Evolutionary conservation across 192 early-diverging fungal genomes (phyloP).

Genomic region (Linnemannia zychae): DNA sequence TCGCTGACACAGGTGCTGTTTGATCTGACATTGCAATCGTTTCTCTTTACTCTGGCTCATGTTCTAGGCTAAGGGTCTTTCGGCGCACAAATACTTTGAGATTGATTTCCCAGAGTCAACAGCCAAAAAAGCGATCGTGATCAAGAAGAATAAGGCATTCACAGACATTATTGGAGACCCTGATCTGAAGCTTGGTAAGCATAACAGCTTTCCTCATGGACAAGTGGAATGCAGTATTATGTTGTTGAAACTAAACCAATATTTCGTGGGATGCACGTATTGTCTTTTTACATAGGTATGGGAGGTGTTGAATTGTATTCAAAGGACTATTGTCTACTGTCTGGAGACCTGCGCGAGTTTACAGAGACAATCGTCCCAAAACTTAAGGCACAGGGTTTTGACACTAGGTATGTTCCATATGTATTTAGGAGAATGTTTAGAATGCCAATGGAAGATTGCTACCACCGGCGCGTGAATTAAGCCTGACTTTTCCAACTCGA

Average conservation of each 20-base stretch:
- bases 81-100: conserved; percentile 81
- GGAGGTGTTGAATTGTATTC: conserved; percentile 84
- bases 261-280: neutral
- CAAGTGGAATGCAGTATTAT: no score
- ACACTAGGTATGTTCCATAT: conserved; percentile 67
- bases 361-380: conserved; percentile 66
- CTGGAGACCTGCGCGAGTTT: conserved; percentile 87
- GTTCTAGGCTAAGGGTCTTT: conserved; percentile 33
- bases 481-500: neutral
- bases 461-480: no score
- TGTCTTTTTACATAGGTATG: conserved; percentile 43
- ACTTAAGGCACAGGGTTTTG: conserved; percentile 68
- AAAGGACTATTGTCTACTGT: conserved; percentile 76
- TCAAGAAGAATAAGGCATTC: conserved; percentile 64
- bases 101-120: conserved; percentile 94
- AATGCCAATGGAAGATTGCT: no score
- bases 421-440: no score
- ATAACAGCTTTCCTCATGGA: no score
- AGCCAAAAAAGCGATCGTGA: conserved; percentile 77
- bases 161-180: conserved; percentile 52
- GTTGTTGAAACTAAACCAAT: neutral
- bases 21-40: neutral
- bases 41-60: neutral
- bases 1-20: neutral
- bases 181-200: conserved; percentile 53